Conservation (phyloP, 129 eudicot genomes). For the Pseudognaphalium luteoalbum region DNA sequence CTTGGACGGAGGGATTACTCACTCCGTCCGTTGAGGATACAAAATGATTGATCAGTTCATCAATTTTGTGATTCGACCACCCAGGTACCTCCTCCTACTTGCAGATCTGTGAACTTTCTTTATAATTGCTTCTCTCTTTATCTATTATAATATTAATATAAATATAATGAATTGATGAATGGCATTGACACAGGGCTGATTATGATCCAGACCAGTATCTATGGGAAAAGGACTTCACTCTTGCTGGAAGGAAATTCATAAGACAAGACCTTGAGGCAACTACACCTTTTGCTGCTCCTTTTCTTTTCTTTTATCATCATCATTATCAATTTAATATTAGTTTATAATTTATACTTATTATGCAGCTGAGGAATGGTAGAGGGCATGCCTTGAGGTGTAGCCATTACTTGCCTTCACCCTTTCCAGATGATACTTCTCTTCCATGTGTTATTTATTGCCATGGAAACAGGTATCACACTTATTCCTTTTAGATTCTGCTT, state of each 20-base stretch:
- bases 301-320: no score
- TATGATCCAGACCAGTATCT: constrained; percentile 87
- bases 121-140: no score
- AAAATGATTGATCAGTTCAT: constrained; percentile 87
- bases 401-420: constrained; percentile 79
- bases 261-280: constrained; percentile 93
- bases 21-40: neutral
- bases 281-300: neutral
- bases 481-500: neutral
- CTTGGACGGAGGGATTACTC: constrained; percentile 10
- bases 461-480: constrained; percentile 72
- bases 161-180: no score
- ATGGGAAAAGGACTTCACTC: constrained; percentile 84
- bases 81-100: constrained; percentile 50
- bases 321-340: no score
- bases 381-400: constrained; percentile 78
- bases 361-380: constrained; percentile 86
- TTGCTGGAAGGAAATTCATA: constrained; percentile 73
- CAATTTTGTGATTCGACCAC: constrained; percentile 94
- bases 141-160: neutral
- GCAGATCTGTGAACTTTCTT: neutral
- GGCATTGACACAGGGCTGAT: constrained; percentile 54
- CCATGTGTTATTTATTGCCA: constrained; percentile 99
- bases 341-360: no score
- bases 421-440: constrained; percentile 59